Base-by-base conservation (phyloP, 805 yeast species). In the Lipomyces lipofer region DNA sequence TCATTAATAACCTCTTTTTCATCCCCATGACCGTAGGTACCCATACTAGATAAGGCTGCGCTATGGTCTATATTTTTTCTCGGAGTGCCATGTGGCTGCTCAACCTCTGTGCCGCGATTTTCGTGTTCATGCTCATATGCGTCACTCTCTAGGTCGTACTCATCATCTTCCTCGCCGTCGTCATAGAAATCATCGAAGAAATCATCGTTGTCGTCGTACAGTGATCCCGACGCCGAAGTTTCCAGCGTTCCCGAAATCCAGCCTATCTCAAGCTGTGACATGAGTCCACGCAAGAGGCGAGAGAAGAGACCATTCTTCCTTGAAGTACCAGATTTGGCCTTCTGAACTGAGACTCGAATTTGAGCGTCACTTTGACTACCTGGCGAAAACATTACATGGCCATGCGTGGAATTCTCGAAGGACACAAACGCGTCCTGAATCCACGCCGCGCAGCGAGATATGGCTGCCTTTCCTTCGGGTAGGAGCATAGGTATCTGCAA, bases 381-480 rank as follows among this genome's bases (percentile, higher is more conserved):
- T n/a, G n/a, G n/a, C n/a, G n/a, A n/a, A n/a, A n/a, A n/a, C n/a
- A n/a, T n/a, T n/a, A n/a, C n/a, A n/a, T n/a, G n/a, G n/a, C n/a
- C n/a, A n/a, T n/a, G n/a, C n/a, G n/a, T n/a, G n/a, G n/a, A n/a
- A n/a, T n/a, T 21, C 40, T 48, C 59, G 21, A 21, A 24, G 25
- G 38, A 13, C 10, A 45, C 22, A 43, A 58, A 58, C 17, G 59
- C 48, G 28, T 58, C 62, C 39, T 58, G 62, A 12, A 65, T 58
- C 69, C 69, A 65, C 30, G 29, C 49, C 17, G 62, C 62, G 27
- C 67, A 60, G 43, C 66, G 43, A 25, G 53, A 52, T n/a, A 60
- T 51, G 30, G 60, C 64, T 9, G 52, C 55, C 33, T 50, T 48
- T 25, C 63, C 63, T 40, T 67, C 70, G 2, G 70, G 69, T 35